phyloP scores from a whole-genome alignment of 768 basidiomycete species.

The Pulveroboletus sp. region DNA sequence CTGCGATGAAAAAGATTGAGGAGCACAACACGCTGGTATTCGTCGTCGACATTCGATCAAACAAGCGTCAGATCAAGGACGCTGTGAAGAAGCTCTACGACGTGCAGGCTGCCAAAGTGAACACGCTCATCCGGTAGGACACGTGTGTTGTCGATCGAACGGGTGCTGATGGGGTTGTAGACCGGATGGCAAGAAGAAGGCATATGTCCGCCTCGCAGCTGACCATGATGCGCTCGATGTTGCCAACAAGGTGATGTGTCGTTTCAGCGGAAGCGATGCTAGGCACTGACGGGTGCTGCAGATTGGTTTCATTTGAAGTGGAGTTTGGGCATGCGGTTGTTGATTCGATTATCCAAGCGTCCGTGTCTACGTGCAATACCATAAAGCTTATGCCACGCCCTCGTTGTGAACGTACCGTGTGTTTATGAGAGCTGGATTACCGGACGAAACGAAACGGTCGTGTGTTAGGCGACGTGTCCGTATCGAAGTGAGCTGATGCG shows the following conservation, averaged over 20 bases:
- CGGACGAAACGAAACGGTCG: too few species aligned
- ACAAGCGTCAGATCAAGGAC: conserved; percentile 99
- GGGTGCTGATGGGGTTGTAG: conserved; percentile 34
- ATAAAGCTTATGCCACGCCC: background rate
- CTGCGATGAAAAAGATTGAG: conserved; percentile 99
- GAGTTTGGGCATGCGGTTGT: background rate
- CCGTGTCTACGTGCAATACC: conserved; percentile 7
- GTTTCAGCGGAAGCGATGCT: background rate
- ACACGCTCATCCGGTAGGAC: conserved; percentile 92
- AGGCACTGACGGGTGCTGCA: conserved; percentile 26
- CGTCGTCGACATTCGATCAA: conserved; percentile 90
- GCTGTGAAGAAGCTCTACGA: conserved; percentile 99
- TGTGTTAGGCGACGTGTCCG: background rate
- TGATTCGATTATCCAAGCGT: conserved; percentile 2
- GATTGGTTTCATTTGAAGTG: conserved; percentile 89
- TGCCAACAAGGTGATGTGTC: conserved; percentile 79
- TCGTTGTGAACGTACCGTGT: background rate
- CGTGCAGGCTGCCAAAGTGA: conserved; percentile 92
- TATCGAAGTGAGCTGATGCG: background rate
- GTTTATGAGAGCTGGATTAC: too few species aligned
- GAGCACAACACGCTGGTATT: conserved; percentile 99
- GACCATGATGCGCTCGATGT: conserved; percentile 96
- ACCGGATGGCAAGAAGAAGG: conserved; percentile 99
- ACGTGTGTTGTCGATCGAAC: background rate
- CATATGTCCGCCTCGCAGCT: conserved; percentile 91